Evolutionary conservation across 2,329 filamentous ascomycete genomes (phyloP), one percentile per base, ranked within the genome.

Genomic region (Ceratocystis eucalypticola): DNA sequence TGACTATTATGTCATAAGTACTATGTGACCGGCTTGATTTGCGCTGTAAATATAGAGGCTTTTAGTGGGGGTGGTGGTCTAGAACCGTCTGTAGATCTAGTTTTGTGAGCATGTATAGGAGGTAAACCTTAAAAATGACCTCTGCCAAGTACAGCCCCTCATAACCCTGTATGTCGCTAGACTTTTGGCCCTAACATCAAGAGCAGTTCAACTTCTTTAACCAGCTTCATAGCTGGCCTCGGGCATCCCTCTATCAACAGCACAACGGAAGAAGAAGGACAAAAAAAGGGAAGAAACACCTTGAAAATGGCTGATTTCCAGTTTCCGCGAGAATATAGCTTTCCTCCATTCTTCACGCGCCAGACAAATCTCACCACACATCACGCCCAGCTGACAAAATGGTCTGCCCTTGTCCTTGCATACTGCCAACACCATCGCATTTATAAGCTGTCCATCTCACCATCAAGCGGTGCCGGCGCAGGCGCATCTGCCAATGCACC

Each of bases 271-370:
- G 37, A 37, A 37, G 10, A 41, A 41, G 12, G 4, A 41, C 3
- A 10, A 22, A 5, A 2, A 5, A 25, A 30, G 4, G 2, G 25
- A 63, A 53, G 12, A 17, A 50, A 6, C 10, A 25, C 6, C 17
- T 8, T 8, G 2, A n/a, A 48, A 17, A 66, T 66, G 65, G 46
- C 50, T 12, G 65, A 64, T n/a, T 86, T 86, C 75, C 66, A 71
- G 48, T 87, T 85, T 75, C 84, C 84, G 3, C 80, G 79, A 71
- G 82, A 84, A 74, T 88, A 91, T 81, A 78, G 79, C 77, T 93
- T 91, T 79, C 89, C 89, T 0, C 87, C 89, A 73, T 92, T 94
- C 85, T 94, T 89, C 83, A 91, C 88, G 66, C 85, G 84, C 65
- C 89, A 94, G 76, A 83, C 86, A 45, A 90, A 90, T 77, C 80